These are phyloP conservation scores for Kuraishia capsulata DNA, from an alignment of 805 yeast species.

Conservation along the genomic window DNA sequence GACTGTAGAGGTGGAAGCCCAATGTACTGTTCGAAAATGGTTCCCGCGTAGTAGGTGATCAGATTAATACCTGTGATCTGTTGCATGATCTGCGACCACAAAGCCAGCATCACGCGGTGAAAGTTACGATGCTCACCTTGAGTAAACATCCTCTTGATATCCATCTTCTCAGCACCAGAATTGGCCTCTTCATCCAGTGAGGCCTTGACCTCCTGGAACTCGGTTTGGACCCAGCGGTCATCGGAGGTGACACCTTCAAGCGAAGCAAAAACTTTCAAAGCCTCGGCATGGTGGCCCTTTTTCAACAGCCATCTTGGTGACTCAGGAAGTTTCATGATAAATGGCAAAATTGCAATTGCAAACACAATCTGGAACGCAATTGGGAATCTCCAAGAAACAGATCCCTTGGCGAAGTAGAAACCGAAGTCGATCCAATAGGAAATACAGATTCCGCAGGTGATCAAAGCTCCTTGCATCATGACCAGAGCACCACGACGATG, in stretches of 20 bases:
- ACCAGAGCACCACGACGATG: conserved; percentile 28
- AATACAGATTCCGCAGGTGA: conserved; percentile 29
- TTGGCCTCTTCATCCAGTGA: conserved; percentile 1
- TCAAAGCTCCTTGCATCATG: conserved; percentile 27
- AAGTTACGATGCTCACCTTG: conserved; percentile 11
- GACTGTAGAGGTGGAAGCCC: conserved; percentile 26
- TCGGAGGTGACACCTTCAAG: conserved; percentile 16
- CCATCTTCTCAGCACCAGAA: conserved; percentile 1
- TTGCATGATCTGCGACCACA: conserved; percentile 31
- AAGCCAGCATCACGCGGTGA: conserved; percentile 32
- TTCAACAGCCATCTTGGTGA: conserved; percentile 50
- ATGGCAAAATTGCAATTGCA: conserved; percentile 19
- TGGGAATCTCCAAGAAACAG: conserved; percentile 36
- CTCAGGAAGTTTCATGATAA: conserved; percentile 27
- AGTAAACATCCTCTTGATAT: background rate
- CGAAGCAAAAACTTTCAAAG: conserved; percentile 23
- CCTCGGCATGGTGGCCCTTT: conserved; percentile 30
- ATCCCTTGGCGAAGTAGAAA: conserved; percentile 23
- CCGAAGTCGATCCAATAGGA: conserved; percentile 37
- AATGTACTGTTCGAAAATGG: conserved; percentile 34
- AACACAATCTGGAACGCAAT: conserved; percentile 33
- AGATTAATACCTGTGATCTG: conserved; percentile 45
- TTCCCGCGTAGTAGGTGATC: conserved; percentile 43
- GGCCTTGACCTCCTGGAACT: conserved; percentile 7
- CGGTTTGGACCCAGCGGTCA: conserved; percentile 3